Conservation (phyloP, 495 filamentous ascomycete species). For the Tuber magnatum region DNA sequence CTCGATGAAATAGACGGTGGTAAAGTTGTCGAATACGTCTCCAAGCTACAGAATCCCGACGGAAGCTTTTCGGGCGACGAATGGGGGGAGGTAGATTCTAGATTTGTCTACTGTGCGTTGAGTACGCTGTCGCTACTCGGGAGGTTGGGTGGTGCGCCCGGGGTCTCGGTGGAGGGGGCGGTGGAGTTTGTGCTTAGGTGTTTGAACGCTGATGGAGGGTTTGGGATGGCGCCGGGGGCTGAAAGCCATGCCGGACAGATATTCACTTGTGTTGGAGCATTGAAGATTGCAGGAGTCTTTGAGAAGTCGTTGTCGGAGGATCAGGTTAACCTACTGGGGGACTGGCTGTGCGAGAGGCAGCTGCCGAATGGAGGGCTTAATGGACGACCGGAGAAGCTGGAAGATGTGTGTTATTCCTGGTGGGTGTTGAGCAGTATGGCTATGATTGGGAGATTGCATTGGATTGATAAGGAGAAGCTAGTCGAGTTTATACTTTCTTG, state of each 20-base stretch:
- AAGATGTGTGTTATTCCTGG: slow-evolving; percentile 98
- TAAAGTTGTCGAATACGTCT: slow-evolving; percentile 49
- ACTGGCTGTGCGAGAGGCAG: slow-evolving; percentile 91
- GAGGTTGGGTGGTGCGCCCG: slow-evolving; percentile 47
- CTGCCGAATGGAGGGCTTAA: slow-evolving; percentile 81
- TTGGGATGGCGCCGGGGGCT: slow-evolving; percentile 77
- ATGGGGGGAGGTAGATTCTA: slow-evolving; percentile 92
- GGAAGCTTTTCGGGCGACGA: slow-evolving; percentile 89
- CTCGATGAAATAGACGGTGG: slow-evolving; percentile 65
- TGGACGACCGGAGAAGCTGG: slow-evolving; percentile 87
- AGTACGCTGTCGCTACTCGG: slow-evolving; percentile 77
- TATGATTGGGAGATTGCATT: slow-evolving; percentile 77
- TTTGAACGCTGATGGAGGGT: slow-evolving; percentile 87
- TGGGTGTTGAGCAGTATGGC: slow-evolving; percentile 86
- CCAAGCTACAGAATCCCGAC: slow-evolving; percentile 66
- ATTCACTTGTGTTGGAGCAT: slow-evolving; percentile 85
- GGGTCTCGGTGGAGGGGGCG: slow-evolving; percentile 71
- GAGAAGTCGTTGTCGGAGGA: slow-evolving; percentile 45
- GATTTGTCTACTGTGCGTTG: slow-evolving; percentile 83
- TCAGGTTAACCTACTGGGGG: slow-evolving; percentile 71
- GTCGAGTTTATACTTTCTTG: slow-evolving; percentile 72
- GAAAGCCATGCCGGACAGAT: slow-evolving; percentile 92
- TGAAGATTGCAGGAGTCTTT: slow-evolving; percentile 71
- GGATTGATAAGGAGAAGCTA: slow-evolving; percentile 79
- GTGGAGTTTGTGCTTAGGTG: slow-evolving; percentile 71